phyloP scores from a whole-genome alignment of 768 basidiomycete genomes.

The Coprinopsis strossmayeri region DNA sequence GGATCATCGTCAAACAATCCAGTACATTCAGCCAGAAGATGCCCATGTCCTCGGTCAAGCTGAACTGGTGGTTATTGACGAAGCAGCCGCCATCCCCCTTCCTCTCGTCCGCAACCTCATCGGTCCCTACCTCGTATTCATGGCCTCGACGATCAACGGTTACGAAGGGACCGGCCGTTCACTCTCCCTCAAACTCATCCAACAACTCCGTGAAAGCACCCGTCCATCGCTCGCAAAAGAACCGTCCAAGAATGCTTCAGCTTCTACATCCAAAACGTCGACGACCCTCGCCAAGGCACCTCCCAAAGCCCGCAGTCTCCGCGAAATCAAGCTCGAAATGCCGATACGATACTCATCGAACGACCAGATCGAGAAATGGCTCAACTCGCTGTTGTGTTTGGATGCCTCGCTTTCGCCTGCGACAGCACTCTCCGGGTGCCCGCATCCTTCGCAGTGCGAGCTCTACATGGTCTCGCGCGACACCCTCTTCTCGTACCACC shows the following conservation, averaged over 20 bases:
- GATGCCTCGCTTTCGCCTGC: constrained; percentile 65
- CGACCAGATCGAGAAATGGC: constrained; percentile 92
- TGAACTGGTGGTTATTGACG: constrained; percentile 95
- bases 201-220: constrained; percentile 93
- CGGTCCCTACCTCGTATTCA: constrained; percentile 94
- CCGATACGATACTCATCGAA: constrained; percentile 88
- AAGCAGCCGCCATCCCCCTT: constrained; percentile 96
- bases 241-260: too few relatives aligned
- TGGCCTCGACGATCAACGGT: constrained; percentile 99
- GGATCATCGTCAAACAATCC: constrained; percentile 81
- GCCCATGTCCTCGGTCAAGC: constrained; percentile 97
- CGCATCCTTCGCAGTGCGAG: constrained; percentile 54
- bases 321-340: constrained; percentile 91
- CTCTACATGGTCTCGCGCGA: constrained; percentile 94
- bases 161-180: constrained; percentile 99
- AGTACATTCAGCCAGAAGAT: constrained; percentile 99
- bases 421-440: constrained; percentile 24
- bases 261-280: too few relatives aligned
- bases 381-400: constrained; percentile 84
- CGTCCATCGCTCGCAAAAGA: too few relatives aligned
- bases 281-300: constrained; percentile 37
- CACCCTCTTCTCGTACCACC: constrained; percentile 94
- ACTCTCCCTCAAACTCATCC: constrained; percentile 93
- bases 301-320: constrained; percentile 67
- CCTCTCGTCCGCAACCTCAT: constrained; percentile 93